phyloP scores from a whole-genome alignment of 352 stramenopile genomes.

The Pythium insidiosum region DNA sequence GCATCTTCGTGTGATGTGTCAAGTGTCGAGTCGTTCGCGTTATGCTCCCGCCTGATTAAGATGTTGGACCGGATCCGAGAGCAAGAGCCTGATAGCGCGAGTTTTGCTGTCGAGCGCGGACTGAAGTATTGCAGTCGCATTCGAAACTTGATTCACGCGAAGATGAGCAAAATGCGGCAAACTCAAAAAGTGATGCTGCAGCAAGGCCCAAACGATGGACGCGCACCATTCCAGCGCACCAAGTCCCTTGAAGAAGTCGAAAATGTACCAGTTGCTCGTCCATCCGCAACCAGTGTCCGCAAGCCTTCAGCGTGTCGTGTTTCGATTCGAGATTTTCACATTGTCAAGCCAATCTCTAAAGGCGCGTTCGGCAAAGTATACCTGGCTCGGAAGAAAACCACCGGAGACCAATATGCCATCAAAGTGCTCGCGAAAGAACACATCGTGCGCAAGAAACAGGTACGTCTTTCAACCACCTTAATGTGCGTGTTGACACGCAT shows the following conservation, averaged over 20 bases:
- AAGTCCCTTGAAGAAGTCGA: slow-evolving; percentile 73
- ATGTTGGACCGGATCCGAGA: slow-evolving; percentile 64
- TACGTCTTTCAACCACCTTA: slow-evolving; percentile 19
- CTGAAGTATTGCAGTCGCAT: slow-evolving; percentile 52
- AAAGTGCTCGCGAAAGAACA: slow-evolving; percentile 89
- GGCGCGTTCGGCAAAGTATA: slow-evolving; percentile 88
- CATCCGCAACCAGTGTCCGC: slow-evolving; percentile 4
- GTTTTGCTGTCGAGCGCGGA: slow-evolving; percentile 37
- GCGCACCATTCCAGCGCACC: slow-evolving; percentile 53
- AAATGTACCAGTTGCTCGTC: slow-evolving; percentile 4
- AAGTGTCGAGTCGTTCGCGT: slow-evolving; percentile 65
- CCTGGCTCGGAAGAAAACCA: slow-evolving; percentile 79
- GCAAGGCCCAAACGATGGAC: slow-evolving; percentile 31
- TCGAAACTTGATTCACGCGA: slow-evolving; percentile 70
- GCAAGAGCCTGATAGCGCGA: slow-evolving; percentile 34
- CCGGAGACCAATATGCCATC: slow-evolving; percentile 86
- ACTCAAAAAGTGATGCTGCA: slow-evolving; percentile 79
- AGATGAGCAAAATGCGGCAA: slow-evolving; percentile 82
- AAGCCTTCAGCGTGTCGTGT: slow-evolving; percentile 42
- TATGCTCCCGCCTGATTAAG: slow-evolving; percentile 72
- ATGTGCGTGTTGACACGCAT: too few species aligned
- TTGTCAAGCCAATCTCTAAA: slow-evolving; percentile 87
- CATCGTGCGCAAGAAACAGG: slow-evolving; percentile 85
- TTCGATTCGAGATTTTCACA: slow-evolving; percentile 82
- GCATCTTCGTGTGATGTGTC: slow-evolving; percentile 63